A percentile compares a stretch with the other conserved stretches of the same genome.
Conservation (phyloP, 2,329 filamentous ascomycete genomes). For the Magnaporthiopsis poae region DNA sequence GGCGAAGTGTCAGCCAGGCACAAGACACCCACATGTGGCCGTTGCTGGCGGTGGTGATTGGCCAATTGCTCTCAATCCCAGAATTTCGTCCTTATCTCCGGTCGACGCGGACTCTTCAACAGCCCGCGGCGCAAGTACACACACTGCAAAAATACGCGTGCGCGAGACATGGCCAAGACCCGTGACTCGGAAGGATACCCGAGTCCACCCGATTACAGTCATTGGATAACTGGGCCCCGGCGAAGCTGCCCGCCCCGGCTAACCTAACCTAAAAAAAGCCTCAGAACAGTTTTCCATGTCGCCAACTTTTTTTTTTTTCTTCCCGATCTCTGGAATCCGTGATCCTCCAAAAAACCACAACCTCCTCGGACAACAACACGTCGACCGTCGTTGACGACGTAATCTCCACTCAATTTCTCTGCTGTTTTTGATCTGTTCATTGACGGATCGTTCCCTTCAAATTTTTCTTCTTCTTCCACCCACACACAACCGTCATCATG, state of each 20-base stretch:
- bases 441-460: not conserved
- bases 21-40: not conserved
- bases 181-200: not conserved
- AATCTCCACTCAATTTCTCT: slow-evolving; percentile 4
- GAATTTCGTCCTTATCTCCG: not conserved
- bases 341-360: not conserved
- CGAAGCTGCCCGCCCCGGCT: not conserved
- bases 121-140: no score
- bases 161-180: not conserved
- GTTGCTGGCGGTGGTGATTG: not conserved
- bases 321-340: not conserved
- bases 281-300: slow-evolving; percentile 1
- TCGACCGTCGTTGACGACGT: not conserved
- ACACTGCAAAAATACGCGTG: not conserved
- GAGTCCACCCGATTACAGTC: slow-evolving; percentile 1
- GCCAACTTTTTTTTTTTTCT: slow-evolving; percentile 4
- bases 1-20: no score
- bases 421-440: not conserved
- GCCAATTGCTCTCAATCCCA: not conserved
- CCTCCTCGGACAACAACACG: not conserved
- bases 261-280: slow-evolving; percentile 5
- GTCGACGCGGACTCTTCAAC: not conserved
- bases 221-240: not conserved
- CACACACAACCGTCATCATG: slow-evolving; percentile 4
- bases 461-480: not conserved